phyloP scores from a whole-genome alignment of 1,284 basidiomycete genomes.

The Heterobasidion annosum region DNA sequence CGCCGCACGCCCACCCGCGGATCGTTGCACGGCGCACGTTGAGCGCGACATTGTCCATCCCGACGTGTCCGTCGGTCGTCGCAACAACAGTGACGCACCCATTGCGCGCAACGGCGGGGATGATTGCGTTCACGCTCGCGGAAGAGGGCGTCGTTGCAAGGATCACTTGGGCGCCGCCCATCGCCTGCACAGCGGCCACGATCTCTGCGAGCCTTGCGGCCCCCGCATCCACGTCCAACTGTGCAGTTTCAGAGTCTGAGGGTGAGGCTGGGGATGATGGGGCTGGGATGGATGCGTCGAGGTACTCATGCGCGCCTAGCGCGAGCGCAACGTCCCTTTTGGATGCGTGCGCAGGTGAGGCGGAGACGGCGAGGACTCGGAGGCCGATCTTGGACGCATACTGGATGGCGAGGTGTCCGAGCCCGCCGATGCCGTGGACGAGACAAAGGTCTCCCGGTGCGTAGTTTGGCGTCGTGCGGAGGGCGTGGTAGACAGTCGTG shows the following conservation, averaged over 20 bases:
- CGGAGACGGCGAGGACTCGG: slow-evolving; percentile 16
- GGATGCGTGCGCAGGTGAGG: slow-evolving; percentile 2
- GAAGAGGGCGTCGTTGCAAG: slow-evolving; percentile 18
- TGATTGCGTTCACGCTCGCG: slow-evolving; percentile 11
- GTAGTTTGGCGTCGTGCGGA: slow-evolving; percentile 5
- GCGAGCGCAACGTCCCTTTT: slow-evolving; percentile 7
- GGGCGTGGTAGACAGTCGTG: slow-evolving; percentile 11
- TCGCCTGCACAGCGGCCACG: slow-evolving; percentile 15
- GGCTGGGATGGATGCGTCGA: slow-evolving; percentile 15
- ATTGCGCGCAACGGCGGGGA: slow-evolving; percentile 15
- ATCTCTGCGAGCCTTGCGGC: neutral
- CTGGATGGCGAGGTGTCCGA: slow-evolving; percentile 24
- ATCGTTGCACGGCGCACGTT: slow-evolving; percentile 13
- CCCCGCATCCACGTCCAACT: too few relatives aligned
- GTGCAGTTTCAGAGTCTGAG: too few relatives aligned
- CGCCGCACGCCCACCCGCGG: slow-evolving; percentile 13
- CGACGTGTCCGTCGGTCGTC: slow-evolving; percentile 11
- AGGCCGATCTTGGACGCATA: slow-evolving; percentile 20
- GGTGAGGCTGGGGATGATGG: neutral
- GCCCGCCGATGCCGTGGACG: slow-evolving; percentile 13
- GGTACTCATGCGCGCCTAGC: slow-evolving; percentile 21
- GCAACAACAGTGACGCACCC: slow-evolving; percentile 15
- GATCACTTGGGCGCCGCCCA: slow-evolving; percentile 20
- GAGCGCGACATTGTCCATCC: slow-evolving; percentile 12
- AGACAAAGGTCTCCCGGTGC: slow-evolving; percentile 9